Percentiles rank a stretch among this genome's conserved stretches.
phyloP scores from a whole-genome alignment of 2,329 filamentous ascomycete species.

The Dryadomyces quercus-mongolicae region DNA sequence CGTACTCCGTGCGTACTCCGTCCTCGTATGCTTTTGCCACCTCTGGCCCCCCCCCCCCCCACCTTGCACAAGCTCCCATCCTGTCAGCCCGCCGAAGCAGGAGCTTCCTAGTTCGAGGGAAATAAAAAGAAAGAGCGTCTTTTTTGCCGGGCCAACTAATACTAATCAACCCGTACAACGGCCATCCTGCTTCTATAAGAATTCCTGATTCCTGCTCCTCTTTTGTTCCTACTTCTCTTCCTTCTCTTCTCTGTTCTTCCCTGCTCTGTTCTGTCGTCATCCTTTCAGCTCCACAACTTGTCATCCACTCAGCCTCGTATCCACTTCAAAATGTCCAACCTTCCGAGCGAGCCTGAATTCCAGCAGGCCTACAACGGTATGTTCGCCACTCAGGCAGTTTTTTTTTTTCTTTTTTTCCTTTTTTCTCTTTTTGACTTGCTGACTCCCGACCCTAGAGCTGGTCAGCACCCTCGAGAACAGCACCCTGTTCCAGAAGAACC shows the following conservation, averaged over 20 bases:
- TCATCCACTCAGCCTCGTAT: background rate
- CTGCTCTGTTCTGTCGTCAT: background rate
- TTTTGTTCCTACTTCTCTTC: background rate
- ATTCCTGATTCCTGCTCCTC: background rate
- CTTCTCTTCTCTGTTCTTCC: background rate
- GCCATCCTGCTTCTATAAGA: background rate
- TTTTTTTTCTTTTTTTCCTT: background rate
- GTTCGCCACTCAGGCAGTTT: too few species aligned
- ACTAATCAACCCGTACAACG: too few species aligned
- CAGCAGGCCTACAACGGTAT: conserved; percentile 96
- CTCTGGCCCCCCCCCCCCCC: background rate
- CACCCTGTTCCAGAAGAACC: conserved; percentile 84
- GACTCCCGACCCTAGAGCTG: conserved; percentile 54
- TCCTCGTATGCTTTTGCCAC: background rate
- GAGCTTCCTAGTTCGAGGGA: background rate
- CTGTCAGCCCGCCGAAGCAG: background rate
- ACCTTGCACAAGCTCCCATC: background rate
- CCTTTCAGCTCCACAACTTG: background rate
- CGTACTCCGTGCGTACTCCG: background rate
- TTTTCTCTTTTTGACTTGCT: too few species aligned
- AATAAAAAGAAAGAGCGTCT: background rate
- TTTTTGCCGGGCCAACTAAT: background rate
- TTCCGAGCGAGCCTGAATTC: conserved; percentile 88
- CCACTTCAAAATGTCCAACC: conserved; percentile 59
- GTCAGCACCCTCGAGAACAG: conserved; percentile 89